phyloP scores from a whole-genome alignment of 306 rosid genomes.

The Pterocarpus macrocarpus region DNA sequence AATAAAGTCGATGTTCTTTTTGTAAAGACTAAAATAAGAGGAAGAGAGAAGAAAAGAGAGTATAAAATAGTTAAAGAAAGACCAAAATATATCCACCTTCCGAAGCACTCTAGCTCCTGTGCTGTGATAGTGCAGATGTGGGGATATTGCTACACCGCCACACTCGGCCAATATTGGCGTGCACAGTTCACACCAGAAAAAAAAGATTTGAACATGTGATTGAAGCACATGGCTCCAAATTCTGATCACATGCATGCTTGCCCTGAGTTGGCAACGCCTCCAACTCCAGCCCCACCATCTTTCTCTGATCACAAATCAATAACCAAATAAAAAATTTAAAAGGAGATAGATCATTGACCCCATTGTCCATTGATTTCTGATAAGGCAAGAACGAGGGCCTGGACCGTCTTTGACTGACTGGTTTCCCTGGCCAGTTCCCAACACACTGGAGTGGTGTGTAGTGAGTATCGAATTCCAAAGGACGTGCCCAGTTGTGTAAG shows the following conservation, averaged over 20 bases:
- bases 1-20: constrained; percentile 37
- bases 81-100: background rate
- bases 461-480: constrained; percentile 48
- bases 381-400: constrained; percentile 13
- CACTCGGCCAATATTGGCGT: constrained; percentile 54
- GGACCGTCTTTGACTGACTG: constrained; percentile 29
- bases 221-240: constrained; percentile 60
- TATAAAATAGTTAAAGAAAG: background rate
- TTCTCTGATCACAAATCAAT: background rate
- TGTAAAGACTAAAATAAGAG: background rate
- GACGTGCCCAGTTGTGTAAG: constrained; percentile 6
- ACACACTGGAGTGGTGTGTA: constrained; percentile 34
- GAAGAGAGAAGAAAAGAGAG: background rate
- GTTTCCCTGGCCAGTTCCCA: constrained; percentile 50
- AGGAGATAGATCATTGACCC: background rate
- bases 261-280: constrained; percentile 26
- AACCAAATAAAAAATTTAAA: background rate
- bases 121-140: constrained; percentile 48
- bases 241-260: constrained; percentile 45
- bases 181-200: constrained; percentile 26
- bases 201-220: constrained; percentile 40
- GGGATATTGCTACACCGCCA: constrained; percentile 56
- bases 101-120: background rate
- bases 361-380: constrained; percentile 20
- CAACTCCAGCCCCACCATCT: constrained; percentile 36